Evolutionary conservation across 2,329 filamentous ascomycete species (phyloP), one percentile per base, ranked within the genome.

Genomic region (Grosmannia clavigera): DNA sequence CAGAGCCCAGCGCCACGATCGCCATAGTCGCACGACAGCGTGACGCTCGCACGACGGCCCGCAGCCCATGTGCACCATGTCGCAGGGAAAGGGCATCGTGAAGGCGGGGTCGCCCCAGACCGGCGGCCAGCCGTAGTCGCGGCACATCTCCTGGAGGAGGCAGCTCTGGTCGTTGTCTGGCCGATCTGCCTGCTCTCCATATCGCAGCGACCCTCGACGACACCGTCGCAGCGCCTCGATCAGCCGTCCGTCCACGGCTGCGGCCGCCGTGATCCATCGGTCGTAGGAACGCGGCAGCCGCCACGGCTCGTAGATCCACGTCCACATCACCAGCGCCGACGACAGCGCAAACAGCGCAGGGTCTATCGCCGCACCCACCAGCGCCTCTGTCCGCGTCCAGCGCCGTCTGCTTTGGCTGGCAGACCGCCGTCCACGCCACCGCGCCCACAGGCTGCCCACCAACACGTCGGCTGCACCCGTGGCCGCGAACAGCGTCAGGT

Each of bases 251-350:
- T 95, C 90, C 25, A 94, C 83, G 53, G 85, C 79, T 3, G 90
- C 90, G 3, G 86, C 87, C 27, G 85, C 84, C 50, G 80, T 82
- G 66, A 95, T 94, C 90, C 90, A 95, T 69, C 84, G 86, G 67
- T 84, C 86, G 74, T 95, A 95, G 50, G 85, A 79, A 33, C 75
- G 78, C 2, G 90, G 90, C 1, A 95, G 78, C 25, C 82, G 79
- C 43, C 82, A 77, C 0, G 90, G 88, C 11, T 77, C 71, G 73
- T 92, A 95, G 70, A 95, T 86, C 88, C 88, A 95, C 22, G 88
- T 81, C 86, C 88, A 92, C 90, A 95, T 95, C 65, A 95, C 85
- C 46, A 89, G 74, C 27, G 85, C 86, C 48, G 82, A 84, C 25
- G 88, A 91, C 40, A 79, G 71, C 53, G 86, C 83, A 70, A 95